Percentiles rank a stretch among this genome's conserved stretches.
These are phyloP conservation scores for Herpetospermum pedunculosum DNA, from an alignment of 306 rosid genomes.

Conservation along the genomic window DNA sequence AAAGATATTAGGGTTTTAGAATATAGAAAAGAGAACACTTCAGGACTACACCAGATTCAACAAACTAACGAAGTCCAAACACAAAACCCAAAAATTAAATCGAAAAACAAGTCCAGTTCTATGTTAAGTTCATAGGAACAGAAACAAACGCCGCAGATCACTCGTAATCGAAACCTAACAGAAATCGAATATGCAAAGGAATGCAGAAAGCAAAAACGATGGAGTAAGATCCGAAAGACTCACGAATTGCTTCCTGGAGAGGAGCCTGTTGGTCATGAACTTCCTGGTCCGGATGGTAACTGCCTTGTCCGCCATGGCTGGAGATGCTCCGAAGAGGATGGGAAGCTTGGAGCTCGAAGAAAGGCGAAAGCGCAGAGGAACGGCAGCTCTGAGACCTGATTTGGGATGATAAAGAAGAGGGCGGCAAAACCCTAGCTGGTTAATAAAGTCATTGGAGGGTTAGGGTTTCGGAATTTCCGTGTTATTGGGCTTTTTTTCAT, in stretches of 20 bases:
- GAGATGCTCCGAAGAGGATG: neutral
- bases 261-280: slow-evolving; percentile 89
- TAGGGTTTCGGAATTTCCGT: neutral
- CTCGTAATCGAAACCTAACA: neutral
- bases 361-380: neutral
- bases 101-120: neutral
- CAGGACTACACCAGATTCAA: neutral
- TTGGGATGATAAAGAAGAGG: neutral
- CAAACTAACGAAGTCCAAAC: neutral
- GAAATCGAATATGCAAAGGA: neutral
- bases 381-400: neutral
- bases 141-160: neutral
- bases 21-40: too few relatives aligned
- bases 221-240: slow-evolving; percentile 13
- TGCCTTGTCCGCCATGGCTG: slow-evolving; percentile 77
- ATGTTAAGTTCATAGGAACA: neutral
- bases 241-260: slow-evolving; percentile 85
- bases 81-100: neutral
- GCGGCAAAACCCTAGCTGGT: neutral
- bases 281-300: slow-evolving; percentile 81
- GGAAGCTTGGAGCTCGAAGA: neutral
- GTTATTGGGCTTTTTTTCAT: neutral
- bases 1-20: neutral
- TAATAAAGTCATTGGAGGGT: neutral
- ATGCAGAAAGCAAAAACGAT: neutral